These are phyloP conservation scores for Berberis vulgaris DNA, from an alignment of 164 flowering plant genomes.

Conservation along the genomic window DNA sequence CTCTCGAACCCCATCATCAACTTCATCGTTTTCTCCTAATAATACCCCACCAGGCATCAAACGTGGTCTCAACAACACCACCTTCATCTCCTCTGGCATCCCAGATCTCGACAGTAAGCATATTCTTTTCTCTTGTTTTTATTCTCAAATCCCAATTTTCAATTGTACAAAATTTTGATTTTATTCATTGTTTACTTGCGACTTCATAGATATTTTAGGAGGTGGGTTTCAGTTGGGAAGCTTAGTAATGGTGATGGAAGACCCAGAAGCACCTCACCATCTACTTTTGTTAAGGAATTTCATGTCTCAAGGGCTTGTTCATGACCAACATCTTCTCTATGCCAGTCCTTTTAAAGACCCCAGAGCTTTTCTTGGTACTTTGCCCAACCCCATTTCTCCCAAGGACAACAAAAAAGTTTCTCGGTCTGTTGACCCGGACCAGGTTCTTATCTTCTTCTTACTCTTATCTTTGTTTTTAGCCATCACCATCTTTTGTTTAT, in stretches of 20 bases:
- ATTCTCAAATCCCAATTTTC: not conserved
- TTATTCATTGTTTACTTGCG: not conserved
- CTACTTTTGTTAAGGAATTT: conserved; percentile 84
- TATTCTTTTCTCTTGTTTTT: not conserved
- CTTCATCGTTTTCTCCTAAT: conserved; percentile 21
- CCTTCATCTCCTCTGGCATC: conserved; percentile 79
- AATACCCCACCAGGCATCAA: conserved; percentile 56
- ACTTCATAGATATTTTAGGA: conserved; percentile 66
- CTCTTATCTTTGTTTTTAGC: not conserved
- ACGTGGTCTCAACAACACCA: conserved; percentile 65
- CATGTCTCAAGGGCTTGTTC: conserved; percentile 92
- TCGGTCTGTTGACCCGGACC: conserved; percentile 27
- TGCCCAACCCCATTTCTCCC: conserved; percentile 54
- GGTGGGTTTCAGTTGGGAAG: conserved; percentile 87
- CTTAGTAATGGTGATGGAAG: conserved; percentile 91
- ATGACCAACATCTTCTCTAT: conserved; percentile 75
- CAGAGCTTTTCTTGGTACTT: conserved; percentile 78
- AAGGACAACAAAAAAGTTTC: conserved; percentile 61
- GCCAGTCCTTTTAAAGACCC: conserved; percentile 77
- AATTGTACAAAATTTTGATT: not conserved
- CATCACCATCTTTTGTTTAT: not conserved
- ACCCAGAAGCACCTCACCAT: conserved; percentile 94
- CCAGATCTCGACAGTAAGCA: conserved; percentile 82
- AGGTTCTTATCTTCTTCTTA: conserved; percentile 27
- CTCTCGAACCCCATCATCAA: conserved; percentile 54